Evolutionary conservation across 345 rosid species (phyloP).

Genomic region (Cardamine occulta): DNA sequence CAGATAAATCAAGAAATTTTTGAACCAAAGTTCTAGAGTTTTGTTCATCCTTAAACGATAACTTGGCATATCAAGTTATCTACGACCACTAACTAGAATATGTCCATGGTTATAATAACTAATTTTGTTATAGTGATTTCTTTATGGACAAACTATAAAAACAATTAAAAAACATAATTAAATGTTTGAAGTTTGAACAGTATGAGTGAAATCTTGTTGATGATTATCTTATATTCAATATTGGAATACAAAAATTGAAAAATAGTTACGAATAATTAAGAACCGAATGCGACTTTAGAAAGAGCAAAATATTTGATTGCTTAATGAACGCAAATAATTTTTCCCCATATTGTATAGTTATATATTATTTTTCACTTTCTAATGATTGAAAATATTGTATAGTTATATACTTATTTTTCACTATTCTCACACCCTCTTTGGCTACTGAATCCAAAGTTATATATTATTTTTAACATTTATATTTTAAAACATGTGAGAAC

Average conservation of each 20-base stretch:
- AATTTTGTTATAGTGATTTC: background rate
- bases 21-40: no score
- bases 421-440: background rate
- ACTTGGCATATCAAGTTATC: no score
- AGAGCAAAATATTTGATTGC: no score
- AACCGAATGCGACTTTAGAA: background rate
- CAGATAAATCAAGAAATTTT: no score
- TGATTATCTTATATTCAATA: background rate
- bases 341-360: no score
- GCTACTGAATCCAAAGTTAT: background rate
- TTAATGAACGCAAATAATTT: background rate
- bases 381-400: no score
- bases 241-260: background rate
- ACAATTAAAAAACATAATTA: background rate
- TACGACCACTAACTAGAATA: no score
- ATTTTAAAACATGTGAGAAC: no score
- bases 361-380: no score
- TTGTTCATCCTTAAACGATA: no score
- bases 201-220: conserved; percentile 5
- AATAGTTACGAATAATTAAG: background rate
- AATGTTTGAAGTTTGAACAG: no score
- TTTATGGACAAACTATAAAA: background rate
- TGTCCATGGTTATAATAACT: no score
- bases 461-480: background rate
- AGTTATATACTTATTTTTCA: background rate